Evolutionary conservation across 352 stramenopile species (phyloP).

Genomic region (Pythium scleroteichum): DNA sequence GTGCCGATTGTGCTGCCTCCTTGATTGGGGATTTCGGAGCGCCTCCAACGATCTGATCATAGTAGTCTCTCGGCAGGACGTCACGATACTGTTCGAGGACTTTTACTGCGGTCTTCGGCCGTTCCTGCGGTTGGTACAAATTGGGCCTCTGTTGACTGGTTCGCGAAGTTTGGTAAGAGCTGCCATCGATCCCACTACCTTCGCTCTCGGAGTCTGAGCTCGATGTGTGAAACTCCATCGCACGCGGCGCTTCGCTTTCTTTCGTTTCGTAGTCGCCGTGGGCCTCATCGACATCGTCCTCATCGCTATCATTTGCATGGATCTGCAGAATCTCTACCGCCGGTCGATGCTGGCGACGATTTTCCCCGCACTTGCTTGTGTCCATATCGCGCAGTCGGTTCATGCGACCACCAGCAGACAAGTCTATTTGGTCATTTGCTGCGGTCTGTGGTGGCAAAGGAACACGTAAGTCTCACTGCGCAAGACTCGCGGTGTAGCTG

Average conservation of each 20-base stretch:
- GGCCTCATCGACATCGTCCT: constrained; percentile 30
- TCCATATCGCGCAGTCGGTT: background rate
- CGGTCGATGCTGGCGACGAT: background rate
- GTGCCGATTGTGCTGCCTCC: background rate
- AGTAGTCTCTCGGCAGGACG: constrained; percentile 53
- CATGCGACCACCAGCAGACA: background rate
- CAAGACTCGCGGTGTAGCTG: background rate
- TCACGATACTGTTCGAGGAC: constrained; percentile 62
- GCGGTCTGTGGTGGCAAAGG: background rate
- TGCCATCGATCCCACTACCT: constrained; percentile 10
- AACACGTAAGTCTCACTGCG: background rate
- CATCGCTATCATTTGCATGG: constrained; percentile 18
- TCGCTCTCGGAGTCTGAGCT: constrained; percentile 48
- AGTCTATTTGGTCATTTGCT: background rate
- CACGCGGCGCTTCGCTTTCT: constrained; percentile 51
- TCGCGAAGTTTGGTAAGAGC: background rate
- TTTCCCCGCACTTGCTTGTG: background rate
- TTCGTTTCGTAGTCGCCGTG: constrained; percentile 63
- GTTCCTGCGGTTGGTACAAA: constrained; percentile 11
- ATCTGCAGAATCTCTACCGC: constrained; percentile 15
- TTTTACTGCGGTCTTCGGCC: constrained; percentile 55
- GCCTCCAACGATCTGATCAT: constrained; percentile 35
- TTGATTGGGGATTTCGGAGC: constrained; percentile 8
- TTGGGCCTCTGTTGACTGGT: background rate
- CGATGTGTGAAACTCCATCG: constrained; percentile 55